Evolutionary conservation across 495 filamentous ascomycete genomes (phyloP).

Genomic region (Penicillium steckii): DNA sequence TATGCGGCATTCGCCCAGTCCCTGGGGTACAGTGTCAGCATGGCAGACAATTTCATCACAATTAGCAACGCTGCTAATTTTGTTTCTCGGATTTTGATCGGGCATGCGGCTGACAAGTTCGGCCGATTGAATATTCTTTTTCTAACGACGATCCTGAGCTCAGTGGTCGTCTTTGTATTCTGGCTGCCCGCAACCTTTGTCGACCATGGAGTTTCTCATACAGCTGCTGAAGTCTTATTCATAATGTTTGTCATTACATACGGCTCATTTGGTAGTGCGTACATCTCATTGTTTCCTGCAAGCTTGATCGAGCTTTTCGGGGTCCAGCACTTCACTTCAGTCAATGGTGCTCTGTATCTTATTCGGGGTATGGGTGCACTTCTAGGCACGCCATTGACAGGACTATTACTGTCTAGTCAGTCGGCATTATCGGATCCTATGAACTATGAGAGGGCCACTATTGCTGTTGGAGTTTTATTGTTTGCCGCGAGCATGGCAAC

Average conservation of each 20-base stretch:
- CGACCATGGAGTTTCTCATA: conserved; percentile 16
- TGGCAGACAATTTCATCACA: conserved; percentile 49
- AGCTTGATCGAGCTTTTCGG: conserved; percentile 58
- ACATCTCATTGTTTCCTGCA: conserved; percentile 37
- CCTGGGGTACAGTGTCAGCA: conserved; percentile 36
- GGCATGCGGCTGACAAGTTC: conserved; percentile 45
- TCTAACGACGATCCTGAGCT: conserved; percentile 46
- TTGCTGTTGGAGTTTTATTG: conserved; percentile 32
- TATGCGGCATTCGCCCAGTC: conserved; percentile 41
- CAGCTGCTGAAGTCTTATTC: conserved; percentile 38
- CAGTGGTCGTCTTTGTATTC: conserved; percentile 45
- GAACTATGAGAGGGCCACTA: conserved; percentile 28
- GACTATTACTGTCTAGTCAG: conserved; percentile 32
- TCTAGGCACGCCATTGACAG: conserved; percentile 50
- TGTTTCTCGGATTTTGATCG: conserved; percentile 47
- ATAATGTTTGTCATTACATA: conserved; percentile 53
- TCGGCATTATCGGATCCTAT: conserved; percentile 18
- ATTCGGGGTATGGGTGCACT: conserved; percentile 54
- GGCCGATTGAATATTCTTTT: conserved; percentile 56
- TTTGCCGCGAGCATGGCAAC: conserved; percentile 34
- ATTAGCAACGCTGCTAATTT: conserved; percentile 56
- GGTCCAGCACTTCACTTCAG: conserved; percentile 55
- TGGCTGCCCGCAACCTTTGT: conserved; percentile 43
- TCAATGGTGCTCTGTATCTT: conserved; percentile 58
- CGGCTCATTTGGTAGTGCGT: conserved; percentile 48